phyloP scores from a whole-genome alignment of 164 flowering plant species.

The Warburgia ugandensis region DNA sequence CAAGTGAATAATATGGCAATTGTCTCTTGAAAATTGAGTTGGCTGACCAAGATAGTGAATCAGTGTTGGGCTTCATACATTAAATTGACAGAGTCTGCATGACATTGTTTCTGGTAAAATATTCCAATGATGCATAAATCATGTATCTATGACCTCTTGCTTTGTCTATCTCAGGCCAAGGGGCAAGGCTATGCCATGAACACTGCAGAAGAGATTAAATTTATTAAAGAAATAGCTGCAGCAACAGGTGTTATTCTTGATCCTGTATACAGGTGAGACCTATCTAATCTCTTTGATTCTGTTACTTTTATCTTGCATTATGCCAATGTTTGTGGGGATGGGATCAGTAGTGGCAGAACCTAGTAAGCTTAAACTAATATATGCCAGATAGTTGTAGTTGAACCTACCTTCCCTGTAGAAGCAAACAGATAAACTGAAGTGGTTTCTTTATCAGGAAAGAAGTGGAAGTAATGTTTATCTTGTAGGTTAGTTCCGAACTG shows the following conservation, averaged over 20 bases:
- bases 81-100: not conserved
- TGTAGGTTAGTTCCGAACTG: too few relatives aligned
- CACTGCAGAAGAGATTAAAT: conserved; percentile 75
- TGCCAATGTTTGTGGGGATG: not conserved
- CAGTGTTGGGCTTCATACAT: too few relatives aligned
- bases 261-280: conserved; percentile 78
- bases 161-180: conserved; percentile 49
- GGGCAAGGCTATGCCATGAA: conserved; percentile 68
- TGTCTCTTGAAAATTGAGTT: too few relatives aligned
- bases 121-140: not conserved
- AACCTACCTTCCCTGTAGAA: not conserved
- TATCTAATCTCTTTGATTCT: not conserved
- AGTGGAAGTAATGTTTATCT: too few relatives aligned
- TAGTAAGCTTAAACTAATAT: not conserved
- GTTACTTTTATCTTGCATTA: not conserved
- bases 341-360: not conserved
- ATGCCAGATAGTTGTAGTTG: not conserved
- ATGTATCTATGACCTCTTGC: not conserved
- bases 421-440: not conserved
- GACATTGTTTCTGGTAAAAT: not conserved
- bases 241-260: conserved; percentile 86
- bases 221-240: conserved; percentile 72
- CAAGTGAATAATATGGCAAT: too few relatives aligned
- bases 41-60: too few relatives aligned
- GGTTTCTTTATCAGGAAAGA: too few relatives aligned